Conservation (phyloP, 2,329 filamentous ascomycete species). For the Phoma herbarum region DNA sequence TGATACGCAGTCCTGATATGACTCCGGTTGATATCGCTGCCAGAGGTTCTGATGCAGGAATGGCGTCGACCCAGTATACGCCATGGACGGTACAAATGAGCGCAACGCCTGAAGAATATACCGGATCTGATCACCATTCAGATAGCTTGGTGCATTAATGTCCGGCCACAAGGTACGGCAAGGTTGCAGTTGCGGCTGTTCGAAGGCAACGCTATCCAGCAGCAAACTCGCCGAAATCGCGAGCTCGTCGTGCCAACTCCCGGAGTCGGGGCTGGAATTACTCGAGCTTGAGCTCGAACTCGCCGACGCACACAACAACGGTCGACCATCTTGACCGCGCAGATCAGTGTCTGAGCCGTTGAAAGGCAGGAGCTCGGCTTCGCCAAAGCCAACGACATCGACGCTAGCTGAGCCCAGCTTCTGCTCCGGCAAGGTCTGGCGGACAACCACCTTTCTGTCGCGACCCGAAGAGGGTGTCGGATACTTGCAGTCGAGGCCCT, state of each 20-base stretch:
- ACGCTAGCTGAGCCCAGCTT: slow-evolving; percentile 18
- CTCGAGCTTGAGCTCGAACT: slow-evolving; percentile 7
- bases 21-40: slow-evolving; percentile 27
- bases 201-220: slow-evolving; percentile 1
- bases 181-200: slow-evolving; percentile 1
- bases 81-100: slow-evolving; percentile 33
- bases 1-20: slow-evolving; percentile 39
- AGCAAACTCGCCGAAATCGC: slow-evolving; percentile 1
- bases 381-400: background rate
- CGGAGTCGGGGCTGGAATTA: slow-evolving; percentile 25
- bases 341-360: slow-evolving; percentile 14
- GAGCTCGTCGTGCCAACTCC: slow-evolving; percentile 19
- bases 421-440: slow-evolving; percentile 26
- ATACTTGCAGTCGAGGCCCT: slow-evolving; percentile 41
- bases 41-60: slow-evolving; percentile 41
- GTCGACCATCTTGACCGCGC: slow-evolving; percentile 2
- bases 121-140: slow-evolving; percentile 28
- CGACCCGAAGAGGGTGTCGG: slow-evolving; percentile 23
- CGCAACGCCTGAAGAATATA: slow-evolving; percentile 28
- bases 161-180: slow-evolving; percentile 2
- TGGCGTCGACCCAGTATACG: slow-evolving; percentile 32
- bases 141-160: slow-evolving; percentile 19
- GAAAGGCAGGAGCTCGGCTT: slow-evolving; percentile 12
- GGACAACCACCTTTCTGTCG: slow-evolving; percentile 40
- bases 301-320: slow-evolving; percentile 14